phyloP scores from a whole-genome alignment of 2,329 filamentous ascomycete genomes.

The Fusarium agapanthi region DNA sequence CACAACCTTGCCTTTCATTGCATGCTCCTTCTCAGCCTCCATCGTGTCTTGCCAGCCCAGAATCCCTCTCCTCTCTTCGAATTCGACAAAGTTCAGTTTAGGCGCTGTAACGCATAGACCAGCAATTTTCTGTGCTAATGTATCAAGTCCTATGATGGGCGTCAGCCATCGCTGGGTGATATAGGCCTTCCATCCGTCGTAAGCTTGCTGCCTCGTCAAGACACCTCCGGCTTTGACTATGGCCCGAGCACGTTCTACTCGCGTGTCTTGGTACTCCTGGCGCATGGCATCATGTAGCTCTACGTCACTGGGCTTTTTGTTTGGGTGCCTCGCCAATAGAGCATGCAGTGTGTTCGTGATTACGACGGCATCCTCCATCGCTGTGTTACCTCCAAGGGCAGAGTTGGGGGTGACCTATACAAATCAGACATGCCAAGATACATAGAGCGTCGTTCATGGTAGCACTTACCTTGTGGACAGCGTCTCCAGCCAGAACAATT shows the following conservation, averaged over 20 bases:
- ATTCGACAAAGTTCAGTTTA: background rate
- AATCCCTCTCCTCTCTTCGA: background rate
- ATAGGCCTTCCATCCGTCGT: background rate
- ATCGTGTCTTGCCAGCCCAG: background rate
- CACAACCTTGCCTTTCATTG: background rate
- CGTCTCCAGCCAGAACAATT: background rate
- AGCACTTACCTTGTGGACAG: background rate
- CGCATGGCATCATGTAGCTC: background rate
- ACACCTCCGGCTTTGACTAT: background rate
- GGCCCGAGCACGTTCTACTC: background rate
- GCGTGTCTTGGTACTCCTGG: background rate
- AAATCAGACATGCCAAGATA: background rate
- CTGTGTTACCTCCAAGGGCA: background rate
- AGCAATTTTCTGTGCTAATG: background rate
- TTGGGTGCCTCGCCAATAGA: background rate
- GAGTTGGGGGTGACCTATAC: background rate
- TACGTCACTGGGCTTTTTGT: background rate
- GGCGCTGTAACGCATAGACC: background rate
- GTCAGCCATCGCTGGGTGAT: background rate
- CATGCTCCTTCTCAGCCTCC: background rate
- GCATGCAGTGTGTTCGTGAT: background rate
- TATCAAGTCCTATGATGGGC: background rate
- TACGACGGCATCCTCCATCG: background rate
- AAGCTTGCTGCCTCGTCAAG: background rate
- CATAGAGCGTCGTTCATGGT: no score